These are phyloP conservation scores for Cucurbita moschata DNA, from an alignment of 306 rosid genomes.

Conservation along the genomic window DNA sequence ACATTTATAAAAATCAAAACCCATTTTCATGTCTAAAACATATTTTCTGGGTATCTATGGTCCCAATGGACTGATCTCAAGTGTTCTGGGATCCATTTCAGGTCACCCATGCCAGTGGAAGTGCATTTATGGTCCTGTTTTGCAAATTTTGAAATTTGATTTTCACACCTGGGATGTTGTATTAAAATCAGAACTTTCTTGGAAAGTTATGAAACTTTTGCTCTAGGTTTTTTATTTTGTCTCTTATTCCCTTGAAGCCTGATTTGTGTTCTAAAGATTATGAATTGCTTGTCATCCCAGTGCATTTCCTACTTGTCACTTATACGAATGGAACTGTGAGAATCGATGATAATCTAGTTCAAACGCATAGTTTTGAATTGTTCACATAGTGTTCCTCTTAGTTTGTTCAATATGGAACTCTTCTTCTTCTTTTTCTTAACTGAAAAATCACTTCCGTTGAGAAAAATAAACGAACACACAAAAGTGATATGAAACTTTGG, in stretches of 20 bases:
- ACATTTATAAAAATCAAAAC: not conserved
- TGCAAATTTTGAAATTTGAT: not conserved
- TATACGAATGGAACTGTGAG: not conserved
- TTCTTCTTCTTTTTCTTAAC: not conserved
- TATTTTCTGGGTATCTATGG: not conserved
- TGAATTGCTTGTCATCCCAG: not conserved
- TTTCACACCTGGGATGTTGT: not conserved
- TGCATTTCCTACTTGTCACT: not conserved
- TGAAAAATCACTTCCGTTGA: not conserved
- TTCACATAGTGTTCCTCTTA: not conserved
- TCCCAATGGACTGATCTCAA: not conserved
- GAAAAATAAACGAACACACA: not conserved
- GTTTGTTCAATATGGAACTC: not conserved
- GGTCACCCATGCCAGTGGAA: not conserved
- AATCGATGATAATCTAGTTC: not conserved
- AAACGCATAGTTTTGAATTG: not conserved
- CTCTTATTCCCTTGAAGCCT: not conserved
- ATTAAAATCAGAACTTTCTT: not conserved
- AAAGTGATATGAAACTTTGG: not conserved
- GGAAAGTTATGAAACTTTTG: not conserved
- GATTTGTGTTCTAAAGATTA: not conserved
- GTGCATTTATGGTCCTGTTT: not conserved
- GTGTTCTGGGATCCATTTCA: not conserved
- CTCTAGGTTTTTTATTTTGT: not conserved
- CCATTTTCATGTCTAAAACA: not conserved